Conservation (phyloP, 1,284 basidiomycete species). For the Cryptococcus deneoformans region DNA sequence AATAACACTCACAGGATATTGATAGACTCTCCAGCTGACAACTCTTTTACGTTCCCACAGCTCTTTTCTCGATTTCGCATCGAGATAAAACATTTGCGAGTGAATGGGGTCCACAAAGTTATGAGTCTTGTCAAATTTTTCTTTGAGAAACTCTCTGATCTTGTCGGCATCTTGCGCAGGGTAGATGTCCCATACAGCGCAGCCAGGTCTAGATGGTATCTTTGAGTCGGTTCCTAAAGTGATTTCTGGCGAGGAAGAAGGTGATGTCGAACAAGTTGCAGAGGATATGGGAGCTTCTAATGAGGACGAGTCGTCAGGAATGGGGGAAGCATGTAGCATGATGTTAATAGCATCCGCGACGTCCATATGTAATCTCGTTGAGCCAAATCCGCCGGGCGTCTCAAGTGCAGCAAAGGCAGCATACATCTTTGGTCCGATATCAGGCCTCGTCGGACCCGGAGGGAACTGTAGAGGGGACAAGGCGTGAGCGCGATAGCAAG, state of each 20-base stretch:
- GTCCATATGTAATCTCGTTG: conserved; percentile 89
- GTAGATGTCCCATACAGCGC: conserved; percentile 91
- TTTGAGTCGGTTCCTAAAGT: no score
- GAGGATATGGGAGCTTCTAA: no score
- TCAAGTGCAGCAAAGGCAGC: conserved; percentile 45
- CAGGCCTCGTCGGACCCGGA: conserved; percentile 73
- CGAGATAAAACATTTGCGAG: conserved; percentile 82
- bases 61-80: conserved; percentile 64
- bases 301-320: conserved; percentile 40
- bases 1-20: conserved; percentile 57
- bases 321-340: conserved; percentile 70
- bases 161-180: conserved; percentile 75
- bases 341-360: conserved; percentile 94
- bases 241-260: no score
- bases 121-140: conserved; percentile 26
- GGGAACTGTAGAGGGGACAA: conserved; percentile 63
- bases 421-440: conserved; percentile 71
- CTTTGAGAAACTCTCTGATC: conserved; percentile 68
- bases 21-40: conserved; percentile 77
- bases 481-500: no score
- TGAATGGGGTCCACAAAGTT: conserved; percentile 77
- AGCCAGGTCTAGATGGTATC: conserved; percentile 55
- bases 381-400: conserved; percentile 16
- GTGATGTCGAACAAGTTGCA: no score
- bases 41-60: conserved; percentile 71